phyloP scores from a whole-genome alignment of 257 asterid species.

The Solanum tacnaense region DNA sequence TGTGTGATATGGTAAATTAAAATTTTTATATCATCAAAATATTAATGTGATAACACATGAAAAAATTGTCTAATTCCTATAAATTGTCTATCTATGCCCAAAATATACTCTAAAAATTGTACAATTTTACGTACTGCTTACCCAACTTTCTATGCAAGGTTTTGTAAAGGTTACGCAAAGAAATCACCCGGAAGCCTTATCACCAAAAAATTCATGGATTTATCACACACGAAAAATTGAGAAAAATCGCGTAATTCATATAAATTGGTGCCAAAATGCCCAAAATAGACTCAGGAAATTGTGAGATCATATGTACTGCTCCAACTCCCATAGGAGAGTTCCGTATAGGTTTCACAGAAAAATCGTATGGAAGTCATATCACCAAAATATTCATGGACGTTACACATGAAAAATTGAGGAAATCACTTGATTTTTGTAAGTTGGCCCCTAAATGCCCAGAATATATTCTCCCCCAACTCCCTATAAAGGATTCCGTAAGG shows the following conservation, averaged over 20 bases:
- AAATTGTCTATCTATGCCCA: background rate
- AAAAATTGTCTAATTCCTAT: background rate
- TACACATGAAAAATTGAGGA: too few relatives aligned
- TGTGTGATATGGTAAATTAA: too few relatives aligned
- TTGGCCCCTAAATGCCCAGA: background rate
- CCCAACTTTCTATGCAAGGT: background rate
- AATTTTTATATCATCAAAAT: too few relatives aligned
- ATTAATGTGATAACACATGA: too few relatives aligned
- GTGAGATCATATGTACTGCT: background rate
- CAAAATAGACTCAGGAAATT: too few relatives aligned
- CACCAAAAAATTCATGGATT: background rate
- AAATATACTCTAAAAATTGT: too few relatives aligned
- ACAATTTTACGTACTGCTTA: background rate
- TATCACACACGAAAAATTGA: too few relatives aligned
- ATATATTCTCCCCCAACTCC: background rate
- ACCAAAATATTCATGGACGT: too few relatives aligned
- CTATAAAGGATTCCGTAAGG: background rate
- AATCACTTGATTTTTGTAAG: background rate
- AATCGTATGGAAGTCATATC: too few relatives aligned
- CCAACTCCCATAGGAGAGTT: background rate
- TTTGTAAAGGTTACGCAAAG: background rate
- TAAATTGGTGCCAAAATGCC: background rate
- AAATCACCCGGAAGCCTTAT: background rate
- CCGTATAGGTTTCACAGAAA: background rate
- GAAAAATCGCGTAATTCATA: too few relatives aligned